Evolutionary conservation across 2,329 filamentous ascomycete species (phyloP).

Genomic region (Nothomitra cinnamomea): DNA sequence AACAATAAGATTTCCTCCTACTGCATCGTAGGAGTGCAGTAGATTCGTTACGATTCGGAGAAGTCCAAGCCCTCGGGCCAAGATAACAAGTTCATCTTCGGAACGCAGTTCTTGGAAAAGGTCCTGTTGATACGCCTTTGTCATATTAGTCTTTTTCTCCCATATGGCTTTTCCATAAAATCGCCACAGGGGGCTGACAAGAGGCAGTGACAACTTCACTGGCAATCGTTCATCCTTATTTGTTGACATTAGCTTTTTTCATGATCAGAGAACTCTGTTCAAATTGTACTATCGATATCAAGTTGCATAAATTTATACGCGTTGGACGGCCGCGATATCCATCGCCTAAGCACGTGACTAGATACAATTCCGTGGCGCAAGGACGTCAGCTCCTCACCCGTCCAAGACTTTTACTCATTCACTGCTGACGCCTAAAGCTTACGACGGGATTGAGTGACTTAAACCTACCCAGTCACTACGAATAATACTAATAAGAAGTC

Average conservation of each 20-base stretch:
- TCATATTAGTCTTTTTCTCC: constrained; percentile 8
- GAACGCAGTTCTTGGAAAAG: constrained; percentile 78
- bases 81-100: constrained; percentile 85
- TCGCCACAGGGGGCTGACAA: constrained; percentile 29
- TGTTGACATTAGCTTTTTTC: background rate
- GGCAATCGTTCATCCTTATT: constrained; percentile 23
- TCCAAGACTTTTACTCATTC: background rate
- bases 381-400: constrained; percentile 1
- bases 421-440: background rate
- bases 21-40: constrained; percentile 89
- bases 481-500: background rate
- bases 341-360: background rate
- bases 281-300: no score
- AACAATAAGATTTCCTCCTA: constrained; percentile 81
- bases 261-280: no score
- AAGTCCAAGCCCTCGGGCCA: constrained; percentile 82
- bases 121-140: constrained; percentile 73
- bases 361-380: background rate
- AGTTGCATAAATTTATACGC: background rate
- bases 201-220: constrained; percentile 66
- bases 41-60: constrained; percentile 89
- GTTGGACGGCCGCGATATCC: background rate
- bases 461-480: no score
- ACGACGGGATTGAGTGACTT: background rate
- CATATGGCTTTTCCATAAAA: background rate